phyloP scores from a whole-genome alignment of 306 rosid species.

The Quercus robur region DNA sequence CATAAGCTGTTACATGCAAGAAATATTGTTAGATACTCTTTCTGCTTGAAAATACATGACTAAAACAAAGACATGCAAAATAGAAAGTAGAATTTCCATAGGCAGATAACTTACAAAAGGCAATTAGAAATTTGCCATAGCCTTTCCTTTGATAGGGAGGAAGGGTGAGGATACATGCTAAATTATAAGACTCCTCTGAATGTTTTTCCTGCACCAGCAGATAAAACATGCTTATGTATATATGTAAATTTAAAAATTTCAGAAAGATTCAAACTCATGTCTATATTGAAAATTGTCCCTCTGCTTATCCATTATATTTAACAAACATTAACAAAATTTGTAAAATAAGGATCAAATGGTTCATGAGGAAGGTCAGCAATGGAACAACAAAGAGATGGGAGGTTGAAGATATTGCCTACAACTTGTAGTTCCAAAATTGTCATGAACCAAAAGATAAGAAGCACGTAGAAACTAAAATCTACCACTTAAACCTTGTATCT shows the following conservation, averaged over 20 bases:
- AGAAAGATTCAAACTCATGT: background rate
- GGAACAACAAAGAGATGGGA: background rate
- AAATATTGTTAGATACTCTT: conserved; percentile 17
- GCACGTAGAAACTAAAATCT: background rate
- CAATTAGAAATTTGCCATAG: conserved; percentile 96
- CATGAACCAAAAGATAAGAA: background rate
- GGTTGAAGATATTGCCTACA: background rate
- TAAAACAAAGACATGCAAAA: background rate
- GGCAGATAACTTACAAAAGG: conserved; percentile 71
- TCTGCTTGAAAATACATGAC: background rate
- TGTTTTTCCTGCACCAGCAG: conserved; percentile 80
- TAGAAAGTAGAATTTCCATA: background rate
- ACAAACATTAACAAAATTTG: background rate
- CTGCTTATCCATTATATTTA: background rate
- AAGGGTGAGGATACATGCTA: conserved; percentile 97
- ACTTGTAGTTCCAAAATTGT: background rate
- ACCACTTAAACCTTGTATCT: background rate
- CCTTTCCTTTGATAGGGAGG: conserved; percentile 99
- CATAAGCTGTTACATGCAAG: conserved; percentile 73
- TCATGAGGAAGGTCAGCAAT: background rate
- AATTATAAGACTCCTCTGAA: conserved; percentile 95
- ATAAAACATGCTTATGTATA: background rate
- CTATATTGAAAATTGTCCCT: background rate
- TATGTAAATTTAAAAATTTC: background rate
- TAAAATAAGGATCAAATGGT: conserved; percentile 6